Conservation (phyloP, 1,284 basidiomycete genomes). For the Xanthoconium separans region DNA sequence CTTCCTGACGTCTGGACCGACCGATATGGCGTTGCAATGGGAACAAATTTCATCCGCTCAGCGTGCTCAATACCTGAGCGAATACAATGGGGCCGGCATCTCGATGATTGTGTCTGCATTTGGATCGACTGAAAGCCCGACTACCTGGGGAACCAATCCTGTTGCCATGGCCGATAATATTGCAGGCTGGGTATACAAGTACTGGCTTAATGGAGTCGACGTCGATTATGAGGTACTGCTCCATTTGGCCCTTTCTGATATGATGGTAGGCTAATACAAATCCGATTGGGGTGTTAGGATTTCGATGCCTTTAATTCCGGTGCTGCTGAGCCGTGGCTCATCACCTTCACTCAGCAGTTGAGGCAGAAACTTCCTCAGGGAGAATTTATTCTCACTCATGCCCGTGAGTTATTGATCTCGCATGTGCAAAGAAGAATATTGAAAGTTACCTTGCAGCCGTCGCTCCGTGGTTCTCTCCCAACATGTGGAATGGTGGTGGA, state of each 20-base stretch:
- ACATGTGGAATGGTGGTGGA: background rate
- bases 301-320: background rate
- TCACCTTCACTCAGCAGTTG: background rate
- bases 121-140: background rate
- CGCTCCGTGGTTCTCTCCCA: conserved; percentile 2
- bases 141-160: background rate
- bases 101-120: background rate
- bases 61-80: background rate
- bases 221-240: conserved; percentile 4
- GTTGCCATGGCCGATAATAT: background rate
- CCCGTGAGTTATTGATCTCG: background rate
- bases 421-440: background rate
- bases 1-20: background rate
- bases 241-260: background rate
- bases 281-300: background rate
- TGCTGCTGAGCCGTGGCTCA: background rate
- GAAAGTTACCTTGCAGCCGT: background rate
- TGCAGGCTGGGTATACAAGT: background rate
- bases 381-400: background rate
- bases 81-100: conserved; percentile 1
- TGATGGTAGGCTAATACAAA: background rate
- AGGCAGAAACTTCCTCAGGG: conserved; percentile 1
- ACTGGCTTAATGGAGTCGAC: conserved; percentile 1
- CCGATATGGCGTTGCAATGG: background rate
- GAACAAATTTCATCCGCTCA: background rate